phyloP scores from a whole-genome alignment of 2,329 filamentous ascomycete genomes.

The Epichloe sp. region DNA sequence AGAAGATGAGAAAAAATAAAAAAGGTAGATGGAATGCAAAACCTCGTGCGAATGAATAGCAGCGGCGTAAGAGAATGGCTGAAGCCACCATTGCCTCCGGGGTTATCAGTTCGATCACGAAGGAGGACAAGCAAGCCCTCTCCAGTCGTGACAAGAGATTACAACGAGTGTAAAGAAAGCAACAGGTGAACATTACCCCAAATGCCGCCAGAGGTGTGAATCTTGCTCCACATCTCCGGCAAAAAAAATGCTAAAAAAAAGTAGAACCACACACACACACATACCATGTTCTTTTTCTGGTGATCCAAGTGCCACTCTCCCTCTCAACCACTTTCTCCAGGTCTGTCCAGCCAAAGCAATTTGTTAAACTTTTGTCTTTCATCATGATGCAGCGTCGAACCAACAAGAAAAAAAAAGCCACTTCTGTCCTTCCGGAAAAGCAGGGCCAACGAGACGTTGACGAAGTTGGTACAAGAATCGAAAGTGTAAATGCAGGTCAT shows the following conservation, averaged over 20 bases:
- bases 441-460: conserved; percentile 17
- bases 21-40: background rate
- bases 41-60: background rate
- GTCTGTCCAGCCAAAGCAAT: conserved; percentile 1
- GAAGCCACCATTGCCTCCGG: background rate
- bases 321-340: conserved; percentile 3
- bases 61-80: background rate
- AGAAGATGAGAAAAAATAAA: background rate
- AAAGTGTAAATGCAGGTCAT: conserved; percentile 26
- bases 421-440: conserved; percentile 12
- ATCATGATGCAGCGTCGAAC: conserved; percentile 18
- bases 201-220: background rate
- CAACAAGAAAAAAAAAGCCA: background rate
- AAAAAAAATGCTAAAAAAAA: background rate
- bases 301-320: conserved; percentile 1
- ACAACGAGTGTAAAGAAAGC: conserved; percentile 39
- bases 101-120: background rate
- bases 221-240: background rate
- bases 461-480: conserved; percentile 32
- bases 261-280: conserved; percentile 13
- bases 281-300: conserved; percentile 12
- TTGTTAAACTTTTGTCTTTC: conserved; percentile 9
- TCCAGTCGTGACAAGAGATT: conserved; percentile 28
- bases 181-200: background rate
- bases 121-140: conserved; percentile 15